Percentiles rank a stretch among this genome's conserved stretches.
These are phyloP conservation scores for Byssoonygena ceratinophila DNA, from an alignment of 2,329 filamentous ascomycete genomes.

Conservation along the genomic window DNA sequence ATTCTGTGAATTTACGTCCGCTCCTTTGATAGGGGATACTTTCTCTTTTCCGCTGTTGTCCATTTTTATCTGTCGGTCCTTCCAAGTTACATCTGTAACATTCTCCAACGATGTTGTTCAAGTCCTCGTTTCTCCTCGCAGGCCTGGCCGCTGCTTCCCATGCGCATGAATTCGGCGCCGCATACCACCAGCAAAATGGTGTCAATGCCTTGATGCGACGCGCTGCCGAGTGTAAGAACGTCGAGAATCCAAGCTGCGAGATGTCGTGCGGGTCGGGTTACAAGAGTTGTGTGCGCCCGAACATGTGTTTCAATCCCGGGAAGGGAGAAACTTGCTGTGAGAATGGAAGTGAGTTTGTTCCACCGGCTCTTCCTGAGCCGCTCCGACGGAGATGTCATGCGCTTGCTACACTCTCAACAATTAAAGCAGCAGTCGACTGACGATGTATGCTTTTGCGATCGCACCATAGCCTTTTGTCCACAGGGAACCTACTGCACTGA, in stretches of 20 bases:
- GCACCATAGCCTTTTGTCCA: conserved; percentile 9
- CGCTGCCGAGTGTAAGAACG: not conserved
- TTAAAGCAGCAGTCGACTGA: too few relatives aligned
- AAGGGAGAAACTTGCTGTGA: conserved; percentile 12
- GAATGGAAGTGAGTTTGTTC: conserved; percentile 13
- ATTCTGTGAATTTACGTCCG: conserved; percentile 13
- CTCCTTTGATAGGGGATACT: conserved; percentile 4
- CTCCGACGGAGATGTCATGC: too few relatives aligned
- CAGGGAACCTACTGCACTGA: conserved; percentile 11
- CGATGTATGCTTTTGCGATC: too few relatives aligned
- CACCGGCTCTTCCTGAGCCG: too few relatives aligned
- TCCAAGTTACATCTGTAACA: not conserved
- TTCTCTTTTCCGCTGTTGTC: not conserved
- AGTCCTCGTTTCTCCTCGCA: conserved; percentile 1
- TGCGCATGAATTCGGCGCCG: conserved; percentile 6
- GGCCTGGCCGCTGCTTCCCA: conserved; percentile 1
- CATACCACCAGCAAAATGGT: conserved; percentile 6
- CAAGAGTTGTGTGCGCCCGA: conserved; percentile 3
- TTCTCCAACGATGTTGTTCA: conserved; percentile 8
- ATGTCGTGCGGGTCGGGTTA: conserved; percentile 9
- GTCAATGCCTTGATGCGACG: not conserved
- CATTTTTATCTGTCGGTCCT: not conserved
- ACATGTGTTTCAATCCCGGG: conserved; percentile 11
- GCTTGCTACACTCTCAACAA: too few relatives aligned
- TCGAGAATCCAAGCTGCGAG: conserved; percentile 8